Percentiles rank a stretch among this genome's conserved stretches.
Evolutionary conservation across 2,329 filamentous ascomycete species (phyloP).

Genomic region (Paracamarosporium sp.): DNA sequence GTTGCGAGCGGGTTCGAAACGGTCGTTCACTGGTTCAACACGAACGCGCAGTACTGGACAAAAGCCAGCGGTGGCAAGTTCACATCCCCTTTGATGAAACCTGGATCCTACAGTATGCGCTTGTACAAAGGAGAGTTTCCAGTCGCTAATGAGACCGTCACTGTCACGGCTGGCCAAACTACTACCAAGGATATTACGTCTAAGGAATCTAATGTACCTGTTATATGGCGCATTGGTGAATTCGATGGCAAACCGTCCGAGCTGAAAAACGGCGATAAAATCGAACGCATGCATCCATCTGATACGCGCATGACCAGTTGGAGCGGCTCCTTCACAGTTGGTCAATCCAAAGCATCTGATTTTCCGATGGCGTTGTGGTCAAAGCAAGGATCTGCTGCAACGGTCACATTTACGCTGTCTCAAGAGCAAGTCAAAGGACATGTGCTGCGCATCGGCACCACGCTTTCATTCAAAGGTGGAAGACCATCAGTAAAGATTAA

Average conservation of each 20-base stretch:
- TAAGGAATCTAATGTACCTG: constrained; percentile 18
- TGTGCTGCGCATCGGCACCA: constrained; percentile 29
- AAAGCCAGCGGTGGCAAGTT: constrained; percentile 22
- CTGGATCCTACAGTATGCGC: constrained; percentile 27
- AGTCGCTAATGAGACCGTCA: constrained; percentile 24
- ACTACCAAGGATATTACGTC: constrained; percentile 25
- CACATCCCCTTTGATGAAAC: constrained; percentile 27
- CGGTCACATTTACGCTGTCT: constrained; percentile 23
- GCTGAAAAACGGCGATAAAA: constrained; percentile 33
- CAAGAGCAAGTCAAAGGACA: constrained; percentile 26
- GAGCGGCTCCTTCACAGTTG: constrained; percentile 22
- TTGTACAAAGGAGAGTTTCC: constrained; percentile 28
- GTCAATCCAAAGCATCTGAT: constrained; percentile 22
- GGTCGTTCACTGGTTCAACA: constrained; percentile 67
- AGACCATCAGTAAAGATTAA: constrained; percentile 28
- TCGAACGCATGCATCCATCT: constrained; percentile 30
- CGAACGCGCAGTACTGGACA: constrained; percentile 66
- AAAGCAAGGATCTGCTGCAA: constrained; percentile 22
- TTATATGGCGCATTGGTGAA: constrained; percentile 29
- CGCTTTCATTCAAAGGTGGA: constrained; percentile 29
- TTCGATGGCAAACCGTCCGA: constrained; percentile 31
- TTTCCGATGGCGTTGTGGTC: constrained; percentile 31
- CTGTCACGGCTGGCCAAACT: constrained; percentile 24
- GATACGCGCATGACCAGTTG: constrained; percentile 26
- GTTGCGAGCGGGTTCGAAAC: constrained; percentile 25